These are phyloP conservation scores for Trichocladium antarcticum DNA, from an alignment of 495 filamentous ascomycete species.

Conservation along the genomic window DNA sequence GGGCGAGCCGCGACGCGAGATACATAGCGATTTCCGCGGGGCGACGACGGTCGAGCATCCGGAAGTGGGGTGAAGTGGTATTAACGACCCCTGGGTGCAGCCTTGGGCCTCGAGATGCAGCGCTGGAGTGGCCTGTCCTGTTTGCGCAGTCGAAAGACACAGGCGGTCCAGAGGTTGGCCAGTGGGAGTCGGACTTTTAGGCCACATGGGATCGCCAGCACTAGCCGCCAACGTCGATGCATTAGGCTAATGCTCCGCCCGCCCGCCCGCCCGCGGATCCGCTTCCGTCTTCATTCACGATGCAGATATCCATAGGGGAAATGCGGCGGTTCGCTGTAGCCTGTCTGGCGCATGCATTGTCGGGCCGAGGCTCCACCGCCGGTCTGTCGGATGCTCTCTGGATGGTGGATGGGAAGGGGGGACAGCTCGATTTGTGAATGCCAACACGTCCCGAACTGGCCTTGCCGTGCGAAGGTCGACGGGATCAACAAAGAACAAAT, in stretches of 20 bases:
- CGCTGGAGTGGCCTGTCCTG: not conserved
- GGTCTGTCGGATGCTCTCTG: no score
- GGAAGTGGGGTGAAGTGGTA: not conserved
- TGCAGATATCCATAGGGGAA: no score
- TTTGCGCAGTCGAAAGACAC: not conserved
- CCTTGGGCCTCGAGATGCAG: not conserved
- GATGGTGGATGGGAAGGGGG: no score
- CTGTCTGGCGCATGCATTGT: no score
- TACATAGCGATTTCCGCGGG: not conserved
- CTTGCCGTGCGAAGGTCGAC: no score
- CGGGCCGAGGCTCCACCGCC: no score
- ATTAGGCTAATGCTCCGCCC: constrained; percentile 7
- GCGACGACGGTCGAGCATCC: no score
- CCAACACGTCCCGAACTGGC: no score
- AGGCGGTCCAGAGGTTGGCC: not conserved
- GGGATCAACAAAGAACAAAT: no score
- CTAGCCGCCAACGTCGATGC: not conserved
- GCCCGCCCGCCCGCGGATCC: not conserved
- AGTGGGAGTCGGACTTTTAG: not conserved
- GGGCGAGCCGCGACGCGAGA: not conserved
- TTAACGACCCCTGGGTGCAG: not conserved
- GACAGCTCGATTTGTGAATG: no score
- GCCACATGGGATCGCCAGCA: constrained; percentile 1
- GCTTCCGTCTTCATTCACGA: not conserved
- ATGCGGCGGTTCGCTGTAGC: no score